phyloP scores from a whole-genome alignment of 208 protist species.

The Dictyostelium gargantuum region DNA sequence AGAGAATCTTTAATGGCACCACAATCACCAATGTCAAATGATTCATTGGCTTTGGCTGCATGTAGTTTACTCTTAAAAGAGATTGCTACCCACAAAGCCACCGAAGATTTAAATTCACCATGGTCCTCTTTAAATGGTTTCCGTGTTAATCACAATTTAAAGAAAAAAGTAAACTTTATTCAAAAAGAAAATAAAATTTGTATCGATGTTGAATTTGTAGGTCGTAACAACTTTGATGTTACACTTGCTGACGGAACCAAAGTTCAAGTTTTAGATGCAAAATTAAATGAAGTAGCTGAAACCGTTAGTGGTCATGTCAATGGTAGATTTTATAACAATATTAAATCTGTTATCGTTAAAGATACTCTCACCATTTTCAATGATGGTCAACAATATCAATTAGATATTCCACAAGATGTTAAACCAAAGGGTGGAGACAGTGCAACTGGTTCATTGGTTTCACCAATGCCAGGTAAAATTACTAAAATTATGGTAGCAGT shows the following conservation, averaged over 20 bases:
- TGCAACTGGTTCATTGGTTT: constrained; percentile 64
- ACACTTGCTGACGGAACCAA: not conserved
- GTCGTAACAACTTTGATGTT: not conserved
- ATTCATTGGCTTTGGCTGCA: constrained; percentile 53
- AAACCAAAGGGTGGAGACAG: not conserved
- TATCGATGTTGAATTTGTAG: not conserved
- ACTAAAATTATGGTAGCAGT: constrained; percentile 87
- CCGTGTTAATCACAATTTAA: constrained; percentile 33
- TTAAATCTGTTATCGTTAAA: constrained; percentile 19
- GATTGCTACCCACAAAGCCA: not conserved
- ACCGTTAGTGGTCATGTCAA: not conserved
- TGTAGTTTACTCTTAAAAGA: constrained; percentile 53
- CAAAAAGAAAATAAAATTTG: constrained; percentile 7
- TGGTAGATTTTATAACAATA: not conserved
- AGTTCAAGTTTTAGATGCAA: not conserved
- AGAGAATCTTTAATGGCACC: constrained; percentile 61
- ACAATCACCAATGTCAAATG: not conserved
- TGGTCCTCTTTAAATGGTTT: not conserved
- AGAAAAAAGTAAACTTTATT: constrained; percentile 29
- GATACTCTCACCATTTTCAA: constrained; percentile 32
- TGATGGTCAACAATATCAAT: constrained; percentile 42
- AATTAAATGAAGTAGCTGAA: not conserved
- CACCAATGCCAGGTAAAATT: constrained; percentile 94
- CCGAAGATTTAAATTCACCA: not conserved
- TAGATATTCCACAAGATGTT: constrained; percentile 42